Conservation (phyloP, 768 basidiomycete species). For the Auricularia sp. region DNA sequence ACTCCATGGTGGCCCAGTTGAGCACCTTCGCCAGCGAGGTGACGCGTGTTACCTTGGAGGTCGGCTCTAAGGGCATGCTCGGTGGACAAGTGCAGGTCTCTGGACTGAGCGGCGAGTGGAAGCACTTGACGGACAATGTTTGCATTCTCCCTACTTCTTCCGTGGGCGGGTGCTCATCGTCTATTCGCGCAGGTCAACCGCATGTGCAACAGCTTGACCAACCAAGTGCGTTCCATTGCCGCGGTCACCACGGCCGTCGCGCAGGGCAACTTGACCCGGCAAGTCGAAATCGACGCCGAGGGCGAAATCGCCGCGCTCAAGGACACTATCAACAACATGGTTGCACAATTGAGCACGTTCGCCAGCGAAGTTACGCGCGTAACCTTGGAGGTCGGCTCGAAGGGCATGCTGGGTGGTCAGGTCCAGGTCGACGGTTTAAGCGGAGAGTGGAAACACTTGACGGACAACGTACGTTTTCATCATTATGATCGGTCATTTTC, state of each 20-base stretch:
- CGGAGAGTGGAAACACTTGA: slow-evolving; percentile 28
- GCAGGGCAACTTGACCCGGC: slow-evolving; percentile 81
- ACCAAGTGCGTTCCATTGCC: slow-evolving; percentile 76
- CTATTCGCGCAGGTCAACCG: slow-evolving; percentile 46
- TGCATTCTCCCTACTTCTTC: slow-evolving; percentile 14
- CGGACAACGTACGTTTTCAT: slow-evolving; percentile 27
- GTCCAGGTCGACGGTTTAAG: slow-evolving; percentile 31
- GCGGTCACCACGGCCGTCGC: slow-evolving; percentile 85
- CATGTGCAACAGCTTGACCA: slow-evolving; percentile 74
- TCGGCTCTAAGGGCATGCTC: slow-evolving; percentile 81
- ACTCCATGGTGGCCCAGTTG: slow-evolving; percentile 90
- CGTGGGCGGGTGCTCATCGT: neutral
- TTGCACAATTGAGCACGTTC: slow-evolving; percentile 28
- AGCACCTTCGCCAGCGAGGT: slow-evolving; percentile 83
- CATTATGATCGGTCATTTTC: neutral
- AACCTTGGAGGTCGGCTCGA: slow-evolving; percentile 34
- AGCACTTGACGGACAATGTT: slow-evolving; percentile 69
- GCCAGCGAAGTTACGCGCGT: slow-evolving; percentile 20
- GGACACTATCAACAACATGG: slow-evolving; percentile 26
- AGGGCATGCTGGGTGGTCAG: slow-evolving; percentile 32
- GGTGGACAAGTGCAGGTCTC: slow-evolving; percentile 84
- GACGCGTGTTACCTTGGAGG: slow-evolving; percentile 74
- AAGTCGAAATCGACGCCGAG: slow-evolving; percentile 71
- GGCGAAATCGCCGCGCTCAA: slow-evolving; percentile 30
- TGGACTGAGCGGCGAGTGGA: slow-evolving; percentile 85